Conservation (phyloP, 345 rosid species). For the Euphorbia pulcherrima region DNA sequence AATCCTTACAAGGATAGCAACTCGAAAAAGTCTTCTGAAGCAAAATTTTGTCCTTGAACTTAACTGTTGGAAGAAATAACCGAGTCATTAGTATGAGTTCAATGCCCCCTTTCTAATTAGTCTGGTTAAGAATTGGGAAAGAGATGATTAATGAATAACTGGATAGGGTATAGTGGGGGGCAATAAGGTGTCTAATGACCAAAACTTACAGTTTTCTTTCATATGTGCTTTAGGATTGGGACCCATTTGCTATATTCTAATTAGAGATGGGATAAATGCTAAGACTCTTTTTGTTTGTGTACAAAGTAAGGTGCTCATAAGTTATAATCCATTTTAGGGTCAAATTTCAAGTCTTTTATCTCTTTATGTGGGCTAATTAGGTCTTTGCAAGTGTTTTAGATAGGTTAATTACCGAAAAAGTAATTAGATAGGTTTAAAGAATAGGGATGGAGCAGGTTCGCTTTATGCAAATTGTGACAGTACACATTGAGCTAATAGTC, state of each 20-base stretch:
- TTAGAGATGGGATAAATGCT: conserved; percentile 8
- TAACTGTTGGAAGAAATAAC: too few relatives aligned
- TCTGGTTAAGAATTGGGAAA: too few relatives aligned
- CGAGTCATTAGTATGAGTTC: too few relatives aligned
- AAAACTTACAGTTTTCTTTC: too few relatives aligned
- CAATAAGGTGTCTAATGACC: conserved; percentile 11
- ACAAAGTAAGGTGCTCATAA: conserved; percentile 5
- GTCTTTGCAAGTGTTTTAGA: too few relatives aligned
- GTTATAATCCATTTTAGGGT: conserved; percentile 28
- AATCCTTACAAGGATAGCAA: too few relatives aligned
- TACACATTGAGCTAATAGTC: too few relatives aligned
- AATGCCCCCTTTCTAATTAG: too few relatives aligned
- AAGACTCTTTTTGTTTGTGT: conserved; percentile 12
- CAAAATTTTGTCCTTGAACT: conserved; percentile 17
- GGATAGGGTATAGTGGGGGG: conserved; percentile 23
- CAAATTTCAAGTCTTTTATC: conserved; percentile 27
- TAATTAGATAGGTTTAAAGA: background rate
- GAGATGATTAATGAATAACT: conserved; percentile 32
- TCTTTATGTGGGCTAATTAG: conserved; percentile 23
- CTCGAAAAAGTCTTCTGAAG: too few relatives aligned
- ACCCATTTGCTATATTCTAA: conserved; percentile 12
- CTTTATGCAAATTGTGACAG: too few relatives aligned
- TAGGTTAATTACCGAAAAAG: too few relatives aligned
- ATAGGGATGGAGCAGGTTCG: conserved; percentile 14
- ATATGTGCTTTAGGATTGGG: conserved; percentile 11